These are phyloP conservation scores for Russula vinacea DNA, from an alignment of 768 basidiomycete genomes.

Conservation along the genomic window DNA sequence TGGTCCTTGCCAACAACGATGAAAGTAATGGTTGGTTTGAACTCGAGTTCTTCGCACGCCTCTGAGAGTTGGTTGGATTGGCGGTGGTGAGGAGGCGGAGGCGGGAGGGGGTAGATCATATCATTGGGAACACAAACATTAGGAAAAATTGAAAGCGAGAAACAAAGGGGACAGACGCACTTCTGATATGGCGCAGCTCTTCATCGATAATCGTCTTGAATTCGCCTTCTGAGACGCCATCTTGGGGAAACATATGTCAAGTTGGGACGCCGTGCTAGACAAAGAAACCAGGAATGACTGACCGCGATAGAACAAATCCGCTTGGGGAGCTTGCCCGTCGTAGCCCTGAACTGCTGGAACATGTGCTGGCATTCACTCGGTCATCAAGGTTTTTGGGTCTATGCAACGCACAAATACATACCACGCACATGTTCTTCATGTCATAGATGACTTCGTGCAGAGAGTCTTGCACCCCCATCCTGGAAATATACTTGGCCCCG, in stretches of 20 bases:
- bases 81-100: not conserved
- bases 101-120: too few relatives aligned
- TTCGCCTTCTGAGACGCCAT: slow-evolving; percentile 55
- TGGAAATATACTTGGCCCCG: slow-evolving; percentile 64
- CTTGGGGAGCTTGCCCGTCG: slow-evolving; percentile 47
- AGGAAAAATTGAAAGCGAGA: not conserved
- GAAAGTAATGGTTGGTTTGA: slow-evolving; percentile 64
- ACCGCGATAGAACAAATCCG: slow-evolving; percentile 78
- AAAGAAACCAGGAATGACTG: slow-evolving; percentile 14
- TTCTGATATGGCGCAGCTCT: slow-evolving; percentile 53
- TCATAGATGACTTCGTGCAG: slow-evolving; percentile 75
- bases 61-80: slow-evolving; percentile 38
- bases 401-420: slow-evolving; percentile 29
- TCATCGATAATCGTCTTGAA: slow-evolving; percentile 47
- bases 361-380: slow-evolving; percentile 25
- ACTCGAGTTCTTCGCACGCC: slow-evolving; percentile 56
- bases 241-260: slow-evolving; percentile 31
- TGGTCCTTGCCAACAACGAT: slow-evolving; percentile 78
- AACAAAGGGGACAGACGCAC: slow-evolving; percentile 37
- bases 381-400: not conserved
- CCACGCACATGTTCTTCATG: slow-evolving; percentile 60
- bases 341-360: slow-evolving; percentile 60
- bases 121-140: not conserved
- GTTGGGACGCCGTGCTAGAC: not conserved
- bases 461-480: slow-evolving; percentile 59